Evolutionary conservation across 129 eudicot genomes (phyloP).

Genomic region (Tanacetum coccineum): DNA sequence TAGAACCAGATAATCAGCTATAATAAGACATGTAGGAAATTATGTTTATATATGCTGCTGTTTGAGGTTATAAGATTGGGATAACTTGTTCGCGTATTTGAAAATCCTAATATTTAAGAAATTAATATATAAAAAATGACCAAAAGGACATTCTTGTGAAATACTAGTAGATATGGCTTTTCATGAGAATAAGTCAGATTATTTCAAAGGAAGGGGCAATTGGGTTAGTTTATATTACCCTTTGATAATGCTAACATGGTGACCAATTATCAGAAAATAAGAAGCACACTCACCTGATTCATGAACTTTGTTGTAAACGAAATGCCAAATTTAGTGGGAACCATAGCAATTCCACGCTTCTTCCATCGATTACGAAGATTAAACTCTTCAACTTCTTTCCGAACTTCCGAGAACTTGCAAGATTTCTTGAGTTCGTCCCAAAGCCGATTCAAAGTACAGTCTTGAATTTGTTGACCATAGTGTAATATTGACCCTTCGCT

Average conservation of each 20-base stretch:
- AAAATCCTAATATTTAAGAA: too few relatives aligned
- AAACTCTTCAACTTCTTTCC: constrained; percentile 67
- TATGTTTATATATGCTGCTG: neutral
- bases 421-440: constrained; percentile 81
- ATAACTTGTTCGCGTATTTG: neutral
- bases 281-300: constrained; percentile 59
- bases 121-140: neutral
- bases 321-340: constrained; percentile 93
- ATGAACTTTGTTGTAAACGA: constrained; percentile 80
- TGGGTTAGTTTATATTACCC: constrained; percentile 79
- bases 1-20: neutral
- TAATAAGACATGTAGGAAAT: neutral
- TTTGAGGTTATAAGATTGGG: neutral
- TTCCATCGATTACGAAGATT: constrained; percentile 83
- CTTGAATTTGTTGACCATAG: constrained; percentile 71
- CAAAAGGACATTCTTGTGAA: neutral
- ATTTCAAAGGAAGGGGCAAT: constrained; percentile 36
- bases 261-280: constrained; percentile 32
- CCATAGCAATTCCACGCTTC: constrained; percentile 90
- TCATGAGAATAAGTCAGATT: too few relatives aligned
- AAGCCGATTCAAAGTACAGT: constrained; percentile 65
- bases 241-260: constrained; percentile 76
- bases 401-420: constrained; percentile 47
- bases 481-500: constrained; percentile 75
- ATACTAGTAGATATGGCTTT: too few relatives aligned